Percentiles rank a stretch among this genome's conserved stretches.
These are phyloP conservation scores for Artomyces pyxidatus DNA, from an alignment of 768 basidiomycete species.

Conservation along the genomic window DNA sequence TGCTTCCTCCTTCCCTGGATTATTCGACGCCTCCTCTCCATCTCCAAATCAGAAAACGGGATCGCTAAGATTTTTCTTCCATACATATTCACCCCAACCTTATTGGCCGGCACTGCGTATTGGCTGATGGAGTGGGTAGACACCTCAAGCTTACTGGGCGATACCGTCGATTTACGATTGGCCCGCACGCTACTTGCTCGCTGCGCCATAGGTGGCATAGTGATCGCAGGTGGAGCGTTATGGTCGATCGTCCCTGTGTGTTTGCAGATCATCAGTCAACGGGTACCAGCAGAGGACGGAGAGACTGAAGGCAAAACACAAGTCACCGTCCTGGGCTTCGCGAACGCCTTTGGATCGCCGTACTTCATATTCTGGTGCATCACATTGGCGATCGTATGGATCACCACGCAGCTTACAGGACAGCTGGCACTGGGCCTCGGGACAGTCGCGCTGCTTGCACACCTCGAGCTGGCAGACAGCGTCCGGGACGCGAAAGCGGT, in stretches of 20 bases:
- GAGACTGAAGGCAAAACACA: constrained; percentile 30
- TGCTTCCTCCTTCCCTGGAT: constrained; percentile 50
- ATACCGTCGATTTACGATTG: constrained; percentile 36
- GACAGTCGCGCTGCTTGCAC: constrained; percentile 59
- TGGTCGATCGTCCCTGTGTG: constrained; percentile 77
- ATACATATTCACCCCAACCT: constrained; percentile 44
- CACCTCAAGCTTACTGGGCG: constrained; percentile 38
- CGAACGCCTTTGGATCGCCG: constrained; percentile 84
- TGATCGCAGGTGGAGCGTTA: constrained; percentile 45
- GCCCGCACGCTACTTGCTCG: constrained; percentile 58
- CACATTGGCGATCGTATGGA: constrained; percentile 51
- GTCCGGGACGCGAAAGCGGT: constrained; percentile 61
- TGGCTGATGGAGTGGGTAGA: constrained; percentile 85
- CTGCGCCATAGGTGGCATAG: constrained; percentile 39
- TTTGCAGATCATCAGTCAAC: constrained; percentile 45
- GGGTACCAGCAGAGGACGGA: neutral
- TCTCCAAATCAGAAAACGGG: constrained; percentile 69
- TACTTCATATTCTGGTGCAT: constrained; percentile 79
- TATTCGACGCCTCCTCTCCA: constrained; percentile 47
- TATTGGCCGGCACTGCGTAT: constrained; percentile 52
- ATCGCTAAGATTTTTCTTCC: constrained; percentile 59
- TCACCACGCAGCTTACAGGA: constrained; percentile 69
- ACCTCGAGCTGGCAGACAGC: constrained; percentile 77
- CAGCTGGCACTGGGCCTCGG: constrained; percentile 68
- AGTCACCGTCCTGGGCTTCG: constrained; percentile 70